phyloP scores from a whole-genome alignment of 2,329 filamentous ascomycete genomes.

The Ramichloridium luteum region DNA sequence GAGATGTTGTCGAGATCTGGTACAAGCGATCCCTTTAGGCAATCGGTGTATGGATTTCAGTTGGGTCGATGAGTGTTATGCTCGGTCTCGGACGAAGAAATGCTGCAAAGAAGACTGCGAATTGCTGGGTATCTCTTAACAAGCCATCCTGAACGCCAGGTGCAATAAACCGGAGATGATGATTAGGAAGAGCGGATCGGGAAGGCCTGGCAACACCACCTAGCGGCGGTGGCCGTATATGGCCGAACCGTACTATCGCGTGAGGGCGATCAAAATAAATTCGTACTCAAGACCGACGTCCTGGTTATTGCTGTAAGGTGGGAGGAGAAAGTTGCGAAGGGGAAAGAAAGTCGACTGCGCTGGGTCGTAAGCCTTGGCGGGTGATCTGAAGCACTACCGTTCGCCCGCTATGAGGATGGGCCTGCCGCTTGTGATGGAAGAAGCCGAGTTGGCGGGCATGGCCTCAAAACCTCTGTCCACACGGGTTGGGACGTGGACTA shows the following conservation, averaged over 20 bases:
- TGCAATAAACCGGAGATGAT: too few relatives aligned
- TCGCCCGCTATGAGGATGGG: too few relatives aligned
- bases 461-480: too few relatives aligned
- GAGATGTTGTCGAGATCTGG: too few relatives aligned
- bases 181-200: constrained; percentile 6
- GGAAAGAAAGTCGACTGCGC: background rate
- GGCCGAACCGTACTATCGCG: constrained; percentile 12
- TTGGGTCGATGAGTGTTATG: too few relatives aligned
- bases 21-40: too few relatives aligned
- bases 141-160: constrained; percentile 9
- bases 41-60: too few relatives aligned
- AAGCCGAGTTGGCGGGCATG: too few relatives aligned
- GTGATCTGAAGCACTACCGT: too few relatives aligned
- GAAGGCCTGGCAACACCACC: constrained; percentile 24
- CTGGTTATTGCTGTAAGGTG: background rate
- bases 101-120: constrained; percentile 1
- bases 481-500: too few relatives aligned
- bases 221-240: constrained; percentile 24
- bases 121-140: constrained; percentile 6
- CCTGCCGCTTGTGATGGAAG: too few relatives aligned
- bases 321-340: background rate
- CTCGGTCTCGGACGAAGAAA: too few relatives aligned
- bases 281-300: constrained; percentile 1
- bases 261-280: constrained; percentile 15
- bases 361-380: background rate